A percentile compares a stretch with the other conserved stretches of the same genome.
Conservation (phyloP, 2,329 filamentous ascomycete genomes). For the Clarireedia paspali region DNA sequence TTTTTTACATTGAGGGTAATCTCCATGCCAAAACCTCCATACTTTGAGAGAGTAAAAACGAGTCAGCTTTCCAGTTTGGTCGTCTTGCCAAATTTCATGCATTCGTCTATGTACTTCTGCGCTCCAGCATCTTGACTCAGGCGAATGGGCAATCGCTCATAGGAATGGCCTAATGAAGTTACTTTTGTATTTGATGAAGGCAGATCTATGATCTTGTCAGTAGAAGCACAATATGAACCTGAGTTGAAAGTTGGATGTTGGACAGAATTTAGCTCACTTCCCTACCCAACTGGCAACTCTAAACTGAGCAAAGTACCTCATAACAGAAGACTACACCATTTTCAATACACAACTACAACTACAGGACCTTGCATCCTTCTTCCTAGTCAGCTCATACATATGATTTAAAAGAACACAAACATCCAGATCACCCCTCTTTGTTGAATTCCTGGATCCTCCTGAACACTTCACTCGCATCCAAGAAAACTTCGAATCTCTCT, state of each 20-base stretch:
- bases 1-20: background rate
- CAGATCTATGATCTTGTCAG: too few species aligned
- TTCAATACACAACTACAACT: background rate
- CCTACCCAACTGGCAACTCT: too few species aligned
- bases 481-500: background rate
- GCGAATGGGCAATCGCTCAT: background rate
- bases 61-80: background rate
- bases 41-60: background rate
- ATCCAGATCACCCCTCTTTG: background rate
- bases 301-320: too few species aligned
- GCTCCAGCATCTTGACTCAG: background rate
- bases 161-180: background rate
- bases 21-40: background rate
- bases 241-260: background rate
- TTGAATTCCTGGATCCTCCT: background rate
- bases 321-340: too few species aligned
- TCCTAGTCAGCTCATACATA: too few species aligned
- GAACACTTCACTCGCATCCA: background rate
- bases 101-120: background rate
- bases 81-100: constrained; percentile 1
- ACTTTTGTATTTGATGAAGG: background rate
- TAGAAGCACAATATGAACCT: too few species aligned
- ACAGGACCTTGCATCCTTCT: background rate
- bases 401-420: too few species aligned
- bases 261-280: too few species aligned